Evolutionary conservation across 2,329 filamentous ascomycete species (phyloP).

Genomic region (Colletotrichum sp.): DNA sequence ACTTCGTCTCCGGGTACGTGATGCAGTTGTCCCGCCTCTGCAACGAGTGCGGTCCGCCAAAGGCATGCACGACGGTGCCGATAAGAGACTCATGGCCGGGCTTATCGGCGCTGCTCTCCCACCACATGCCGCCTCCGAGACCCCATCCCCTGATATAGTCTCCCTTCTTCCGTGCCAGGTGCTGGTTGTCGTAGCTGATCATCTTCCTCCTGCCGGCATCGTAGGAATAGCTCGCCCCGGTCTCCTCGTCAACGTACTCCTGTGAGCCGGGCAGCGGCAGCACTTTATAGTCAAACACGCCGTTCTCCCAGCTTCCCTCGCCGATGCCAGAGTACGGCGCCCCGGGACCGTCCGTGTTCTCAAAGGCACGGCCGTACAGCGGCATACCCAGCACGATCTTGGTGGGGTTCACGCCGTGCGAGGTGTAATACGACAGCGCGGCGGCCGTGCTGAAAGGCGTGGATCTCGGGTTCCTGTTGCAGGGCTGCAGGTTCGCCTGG

Average conservation of each 20-base stretch:
- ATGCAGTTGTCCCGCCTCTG: slow-evolving; percentile 64
- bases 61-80: slow-evolving; percentile 60
- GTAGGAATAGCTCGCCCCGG: slow-evolving; percentile 80
- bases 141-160: slow-evolving; percentile 69
- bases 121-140: slow-evolving; percentile 96
- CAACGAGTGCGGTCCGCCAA: slow-evolving; percentile 59
- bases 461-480: slow-evolving; percentile 55
- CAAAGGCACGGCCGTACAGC: slow-evolving; percentile 86
- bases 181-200: slow-evolving; percentile 79
- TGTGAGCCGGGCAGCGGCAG: slow-evolving; percentile 72
- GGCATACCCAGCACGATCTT: slow-evolving; percentile 94
- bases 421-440: slow-evolving; percentile 74
- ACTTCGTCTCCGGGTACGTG: slow-evolving; percentile 69
- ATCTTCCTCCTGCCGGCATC: slow-evolving; percentile 66
- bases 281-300: slow-evolving; percentile 88
- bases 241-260: slow-evolving; percentile 67
- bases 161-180: slow-evolving; percentile 72
- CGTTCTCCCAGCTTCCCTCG: slow-evolving; percentile 81
- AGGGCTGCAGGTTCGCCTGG: slow-evolving; percentile 78
- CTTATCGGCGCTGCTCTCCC: slow-evolving; percentile 86
- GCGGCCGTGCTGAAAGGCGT: slow-evolving; percentile 81
- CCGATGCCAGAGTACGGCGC: slow-evolving; percentile 73
- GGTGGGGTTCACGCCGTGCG: slow-evolving; percentile 63
- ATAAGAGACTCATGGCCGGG: slow-evolving; percentile 71
- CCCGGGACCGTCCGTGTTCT: slow-evolving; percentile 78